Evolutionary conservation across 305 asterid species (phyloP).

Genomic region (Fraxinus latifolia): DNA sequence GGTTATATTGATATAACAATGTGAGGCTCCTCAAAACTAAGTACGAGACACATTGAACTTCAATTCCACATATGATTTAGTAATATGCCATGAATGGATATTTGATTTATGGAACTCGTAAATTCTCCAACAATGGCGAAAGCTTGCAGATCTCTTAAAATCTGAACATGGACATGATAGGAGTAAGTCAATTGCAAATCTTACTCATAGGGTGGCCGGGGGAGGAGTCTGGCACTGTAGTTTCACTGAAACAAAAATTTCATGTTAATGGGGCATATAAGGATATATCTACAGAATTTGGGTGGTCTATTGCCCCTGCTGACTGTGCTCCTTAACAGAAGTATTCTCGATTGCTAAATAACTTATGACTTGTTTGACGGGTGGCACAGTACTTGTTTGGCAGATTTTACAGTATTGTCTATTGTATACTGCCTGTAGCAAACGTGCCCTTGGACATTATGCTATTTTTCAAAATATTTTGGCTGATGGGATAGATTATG

Average conservation of each 20-base stretch:
- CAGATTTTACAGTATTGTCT: background rate
- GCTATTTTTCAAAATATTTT: background rate
- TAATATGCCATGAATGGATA: too few relatives aligned
- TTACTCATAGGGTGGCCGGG: background rate
- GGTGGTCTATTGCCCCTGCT: background rate
- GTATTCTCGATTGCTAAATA: background rate
- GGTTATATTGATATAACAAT: background rate
- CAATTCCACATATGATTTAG: background rate
- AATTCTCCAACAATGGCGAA: background rate
- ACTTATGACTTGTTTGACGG: background rate
- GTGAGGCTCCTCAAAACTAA: background rate
- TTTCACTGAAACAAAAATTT: background rate
- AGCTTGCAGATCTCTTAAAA: background rate
- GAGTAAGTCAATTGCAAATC: background rate
- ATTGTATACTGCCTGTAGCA: background rate
- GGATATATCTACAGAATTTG: background rate
- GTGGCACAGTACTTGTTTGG: background rate
- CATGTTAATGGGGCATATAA: background rate
- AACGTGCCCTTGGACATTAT: background rate
- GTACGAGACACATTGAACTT: background rate
- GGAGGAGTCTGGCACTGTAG: background rate
- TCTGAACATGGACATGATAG: background rate
- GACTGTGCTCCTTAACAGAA: background rate
- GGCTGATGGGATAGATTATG: background rate
- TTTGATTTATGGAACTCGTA: background rate